Evolutionary conservation across 768 basidiomycete genomes (phyloP), one percentile per base, ranked within the genome.

Genomic region (Mycena rebaudengoi): DNA sequence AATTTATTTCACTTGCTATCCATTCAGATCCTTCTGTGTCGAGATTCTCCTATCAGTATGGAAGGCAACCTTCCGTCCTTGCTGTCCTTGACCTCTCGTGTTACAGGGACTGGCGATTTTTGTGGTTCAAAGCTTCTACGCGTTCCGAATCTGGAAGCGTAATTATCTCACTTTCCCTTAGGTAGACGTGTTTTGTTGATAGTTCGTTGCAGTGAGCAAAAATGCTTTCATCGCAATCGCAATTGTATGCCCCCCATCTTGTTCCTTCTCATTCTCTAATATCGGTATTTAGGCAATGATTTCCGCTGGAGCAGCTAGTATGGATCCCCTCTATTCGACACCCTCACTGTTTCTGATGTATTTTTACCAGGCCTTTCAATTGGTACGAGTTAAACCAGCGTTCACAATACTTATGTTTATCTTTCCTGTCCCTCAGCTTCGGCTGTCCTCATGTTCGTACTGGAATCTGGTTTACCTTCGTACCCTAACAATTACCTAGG

Each of bases 71-170:
- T n/a, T n/a, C n/a, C n/a, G n/a, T n/a, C n/a, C n/a, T n/a, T n/a
- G n/a, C n/a, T n/a, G n/a, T n/a, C n/a, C n/a, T n/a, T n/a, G n/a
- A n/a, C n/a, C n/a, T n/a, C n/a, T n/a, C n/a, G n/a, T n/a, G n/a
- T n/a, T n/a, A n/a, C n/a, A n/a, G 72, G 53, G 66, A 12, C 30
- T 72, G 26, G 69, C 50, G 29, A 51, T 70, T 39, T 65, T 63
- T 25, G 67, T 71, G 49, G 70, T 74, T 8, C 71, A 74, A 60
- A 70, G 71, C 18, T 70, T 62, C 44, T 70, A 69, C 48, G 56
- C 68, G n/a, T 18, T 50, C 48, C 69, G 64, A 13, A 50, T 72
- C 30, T 72, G 71, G 71, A 53, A 46, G 32, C 29, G 29, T 20
- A 21, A 13, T 30, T 5, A 16, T 25, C 23, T 5, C 1, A 30